Evolutionary conservation across 2,329 filamentous ascomycete genomes (phyloP).

Genomic region (Monilinia fructicola): DNA sequence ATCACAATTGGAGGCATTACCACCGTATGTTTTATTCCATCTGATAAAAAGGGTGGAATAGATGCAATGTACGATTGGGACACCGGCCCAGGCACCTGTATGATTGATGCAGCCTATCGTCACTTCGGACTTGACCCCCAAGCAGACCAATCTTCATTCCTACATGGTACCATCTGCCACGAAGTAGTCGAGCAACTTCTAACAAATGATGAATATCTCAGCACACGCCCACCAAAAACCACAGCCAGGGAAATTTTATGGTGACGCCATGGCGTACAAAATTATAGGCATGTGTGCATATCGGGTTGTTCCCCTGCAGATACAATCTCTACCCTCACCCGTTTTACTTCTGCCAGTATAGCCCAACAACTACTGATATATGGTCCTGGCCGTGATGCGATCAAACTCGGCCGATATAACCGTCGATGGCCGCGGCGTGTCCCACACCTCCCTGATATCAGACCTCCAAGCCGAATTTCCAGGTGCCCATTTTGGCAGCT

Average conservation of each 20-base stretch:
- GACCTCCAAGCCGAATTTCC: slow-evolving; percentile 40
- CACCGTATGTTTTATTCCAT: slow-evolving; percentile 39
- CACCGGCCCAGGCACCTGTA: slow-evolving; percentile 39
- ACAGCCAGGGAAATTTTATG: slow-evolving; percentile 40
- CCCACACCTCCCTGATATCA: slow-evolving; percentile 36
- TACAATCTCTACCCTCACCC: slow-evolving; percentile 39
- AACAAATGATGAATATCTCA: slow-evolving; percentile 35
- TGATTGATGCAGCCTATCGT: slow-evolving; percentile 39
- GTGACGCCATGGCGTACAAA: slow-evolving; percentile 37
- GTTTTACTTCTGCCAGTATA: slow-evolving; percentile 40
- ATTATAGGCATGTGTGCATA: slow-evolving; percentile 37
- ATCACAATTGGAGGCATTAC: slow-evolving; percentile 40
- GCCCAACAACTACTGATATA: slow-evolving; percentile 39
- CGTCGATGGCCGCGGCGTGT: slow-evolving; percentile 38
- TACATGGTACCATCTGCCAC: slow-evolving; percentile 38
- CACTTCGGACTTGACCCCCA: slow-evolving; percentile 38
- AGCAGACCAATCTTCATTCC: slow-evolving; percentile 32
- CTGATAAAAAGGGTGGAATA: slow-evolving; percentile 39
- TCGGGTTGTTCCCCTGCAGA: slow-evolving; percentile 35
- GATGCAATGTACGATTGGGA: slow-evolving; percentile 42
- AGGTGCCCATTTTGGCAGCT: slow-evolving; percentile 34
- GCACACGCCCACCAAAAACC: slow-evolving; percentile 38
- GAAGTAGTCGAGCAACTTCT: slow-evolving; percentile 39
- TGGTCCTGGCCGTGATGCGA: slow-evolving; percentile 37
- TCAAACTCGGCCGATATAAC: slow-evolving; percentile 39